Base-by-base conservation (phyloP, 345 rosid genomes). In the Rhizophora mangle region DNA sequence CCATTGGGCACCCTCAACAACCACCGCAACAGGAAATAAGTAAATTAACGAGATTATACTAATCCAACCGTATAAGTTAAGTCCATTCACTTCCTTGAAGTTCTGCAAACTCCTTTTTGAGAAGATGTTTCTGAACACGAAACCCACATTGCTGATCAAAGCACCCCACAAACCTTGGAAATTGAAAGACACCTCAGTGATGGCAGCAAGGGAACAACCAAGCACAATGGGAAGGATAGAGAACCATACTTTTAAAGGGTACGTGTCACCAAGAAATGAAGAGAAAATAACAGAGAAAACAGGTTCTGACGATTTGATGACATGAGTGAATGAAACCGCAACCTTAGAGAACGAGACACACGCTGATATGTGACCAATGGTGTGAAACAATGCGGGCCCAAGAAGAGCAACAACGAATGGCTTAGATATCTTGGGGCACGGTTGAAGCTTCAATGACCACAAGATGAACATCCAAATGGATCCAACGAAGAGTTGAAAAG, bases 271-370 rank as follows among this genome's bases (percentile, higher is more conserved):
- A 2, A 94, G 91, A 65, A 94, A 74, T 6, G 97, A 91, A 19
- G 92, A 94, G 86, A 94, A 91, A 6, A 94, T 68, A 69, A 94
- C 98, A 8, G 98, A 86, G 87, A 94, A 91, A n/a, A 88, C 98
- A 15, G 97, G 97, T 78, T 94, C 98, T 0, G 97, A 87, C 34
- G 98, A 94, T 81, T 94, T 94, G 78, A 94, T 94, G 3, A 94
- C 97, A 71, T 91, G 98, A 32, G 98, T 94, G 87, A 94, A 94
- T 22, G 98, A 94, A 65, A 94, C 95, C 53, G 98, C 98, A 9
- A 94, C 98, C 72, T 94, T 94, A 29, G 98, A 94, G 86, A 94
- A 94, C 4, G 98, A 94, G 56, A 89, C 97, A 72, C 98, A 94
- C 37, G 97, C 98, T 53, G 96, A 94, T 68, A 94, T 94, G 77